A percentile compares a stretch with the other conserved stretches of the same genome.
Conservation (phyloP, 495 filamentous ascomycete genomes). For the Penicillium dipodomyicola region DNA sequence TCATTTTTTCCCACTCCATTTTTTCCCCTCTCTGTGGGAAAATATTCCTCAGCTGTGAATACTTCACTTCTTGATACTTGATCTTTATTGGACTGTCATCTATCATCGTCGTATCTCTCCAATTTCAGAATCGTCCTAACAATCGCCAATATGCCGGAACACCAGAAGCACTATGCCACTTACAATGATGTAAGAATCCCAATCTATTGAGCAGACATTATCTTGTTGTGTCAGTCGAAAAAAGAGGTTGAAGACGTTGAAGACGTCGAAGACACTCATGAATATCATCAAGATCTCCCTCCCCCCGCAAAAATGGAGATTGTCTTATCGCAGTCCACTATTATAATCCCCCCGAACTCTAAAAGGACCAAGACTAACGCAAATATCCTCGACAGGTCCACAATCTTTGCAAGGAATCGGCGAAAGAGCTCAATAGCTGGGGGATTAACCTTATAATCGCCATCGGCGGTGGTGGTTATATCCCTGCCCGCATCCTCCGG, state of each 20-base stretch:
- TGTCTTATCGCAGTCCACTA: conserved; percentile 4
- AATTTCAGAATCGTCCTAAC: background rate
- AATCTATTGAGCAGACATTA: conserved; percentile 3
- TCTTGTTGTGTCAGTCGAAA: background rate
- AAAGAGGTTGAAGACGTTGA: background rate
- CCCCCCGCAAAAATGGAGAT: conserved; percentile 5
- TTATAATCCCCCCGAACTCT: background rate
- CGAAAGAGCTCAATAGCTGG: conserved; percentile 71
- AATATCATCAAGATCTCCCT: background rate
- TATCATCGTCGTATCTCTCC: conserved; percentile 7
- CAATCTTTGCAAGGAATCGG: conserved; percentile 88
- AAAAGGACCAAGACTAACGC: background rate
- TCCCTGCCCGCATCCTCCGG: conserved; percentile 94
- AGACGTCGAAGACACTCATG: background rate
- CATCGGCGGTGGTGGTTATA: conserved; percentile 96
- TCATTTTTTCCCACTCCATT: background rate
- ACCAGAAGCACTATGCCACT: conserved; percentile 84
- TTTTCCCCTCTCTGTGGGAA: background rate
- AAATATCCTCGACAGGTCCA: conserved; percentile 64
- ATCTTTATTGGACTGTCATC: background rate
- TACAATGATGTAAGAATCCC: conserved; percentile 78
- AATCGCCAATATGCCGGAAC: conserved; percentile 58
- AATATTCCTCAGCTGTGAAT: background rate
- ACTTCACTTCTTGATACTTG: background rate
- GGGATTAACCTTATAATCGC: conserved; percentile 96